Evolutionary conservation across 2,329 filamentous ascomycete species (phyloP), one percentile per base, ranked within the genome.

Genomic region (Aspergillus clavatus): DNA sequence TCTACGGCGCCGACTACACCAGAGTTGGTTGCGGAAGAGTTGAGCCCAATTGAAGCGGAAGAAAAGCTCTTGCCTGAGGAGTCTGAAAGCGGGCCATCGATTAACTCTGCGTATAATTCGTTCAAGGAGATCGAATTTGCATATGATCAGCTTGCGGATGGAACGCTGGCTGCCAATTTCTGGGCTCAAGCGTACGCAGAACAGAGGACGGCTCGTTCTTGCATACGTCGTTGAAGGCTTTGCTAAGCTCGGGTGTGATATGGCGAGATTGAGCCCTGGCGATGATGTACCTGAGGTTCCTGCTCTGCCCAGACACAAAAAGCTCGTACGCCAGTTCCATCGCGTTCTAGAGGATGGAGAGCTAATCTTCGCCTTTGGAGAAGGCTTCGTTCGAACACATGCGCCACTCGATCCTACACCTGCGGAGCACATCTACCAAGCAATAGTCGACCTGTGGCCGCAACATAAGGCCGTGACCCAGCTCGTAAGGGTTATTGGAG

Each of bases 401-500:
- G 11, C 6, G 5, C n/a, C 21, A 11, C 18, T 10, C 16, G 10
- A 22, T 14, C n/a, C 11, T 4, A 21, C 10, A 7, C 6, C 43
- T 12, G 21, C 46, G 1, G 11, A 3, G 12, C 2, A 3, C 5
- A 10, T 51, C 3, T 38, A 38, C n/a, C 12, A 45, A 5, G 12
- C 27, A 12, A 38, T 70, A 1, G 31, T 67, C 2, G 23, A 44
- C 3, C 35, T 55, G 4, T 65, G 57, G 26, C 70, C 70, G 0
- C 45, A 60, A 2, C 65, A 72, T 45, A 51, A 46, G 1, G 53
- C 44, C 7, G 67, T 65, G 12, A 52, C 60, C 23, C 55, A 63
- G 19, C 62, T 73, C 0, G 45, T 69, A 1, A 38, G 60, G n/a
- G 53, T 56, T 5, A 65, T 62, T 0, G 72, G 64, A 0, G 48